Conservation (phyloP, 305 asterid species). For the Rubia balearica region DNA sequence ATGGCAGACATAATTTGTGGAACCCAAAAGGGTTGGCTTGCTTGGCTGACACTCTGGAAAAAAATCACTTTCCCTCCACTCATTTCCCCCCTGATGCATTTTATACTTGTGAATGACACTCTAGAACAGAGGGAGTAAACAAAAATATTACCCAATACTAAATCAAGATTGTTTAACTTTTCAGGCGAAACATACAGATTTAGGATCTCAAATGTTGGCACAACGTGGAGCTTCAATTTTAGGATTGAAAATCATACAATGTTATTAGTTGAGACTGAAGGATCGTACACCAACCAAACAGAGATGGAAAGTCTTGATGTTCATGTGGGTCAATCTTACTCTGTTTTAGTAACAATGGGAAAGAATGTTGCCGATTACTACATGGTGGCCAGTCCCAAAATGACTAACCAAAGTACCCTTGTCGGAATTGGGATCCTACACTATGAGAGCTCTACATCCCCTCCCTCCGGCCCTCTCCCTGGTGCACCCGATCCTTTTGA, state of each 20-base stretch:
- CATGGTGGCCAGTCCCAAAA: conserved; percentile 52
- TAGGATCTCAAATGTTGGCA: conserved; percentile 50
- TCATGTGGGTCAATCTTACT: conserved; percentile 70
- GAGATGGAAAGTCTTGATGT: conserved; percentile 46
- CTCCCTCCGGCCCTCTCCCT: conserved; percentile 38
- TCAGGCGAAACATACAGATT: conserved; percentile 47
- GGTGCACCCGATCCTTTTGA: conserved; percentile 53
- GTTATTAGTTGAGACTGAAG: conserved; percentile 65
- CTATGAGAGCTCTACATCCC: conserved; percentile 28
- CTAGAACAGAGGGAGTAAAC: background rate
- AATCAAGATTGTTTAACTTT: background rate
- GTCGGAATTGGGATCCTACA: conserved; percentile 48
- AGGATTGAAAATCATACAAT: conserved; percentile 45
- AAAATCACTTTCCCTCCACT: no score
- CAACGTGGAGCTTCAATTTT: conserved; percentile 41
- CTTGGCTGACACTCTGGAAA: no score
- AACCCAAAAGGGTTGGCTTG: no score
- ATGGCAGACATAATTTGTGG: no score
- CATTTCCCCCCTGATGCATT: no score
- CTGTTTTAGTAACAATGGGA: conserved; percentile 44
- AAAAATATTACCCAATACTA: no score
- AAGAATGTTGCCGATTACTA: conserved; percentile 42
- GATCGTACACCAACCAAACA: conserved; percentile 52
- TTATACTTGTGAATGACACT: no score
- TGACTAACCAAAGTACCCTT: conserved; percentile 18